Evolutionary conservation across 495 filamentous ascomycete genomes (phyloP), one percentile per base, ranked within the genome.

Genomic region (Collariella sp.): DNA sequence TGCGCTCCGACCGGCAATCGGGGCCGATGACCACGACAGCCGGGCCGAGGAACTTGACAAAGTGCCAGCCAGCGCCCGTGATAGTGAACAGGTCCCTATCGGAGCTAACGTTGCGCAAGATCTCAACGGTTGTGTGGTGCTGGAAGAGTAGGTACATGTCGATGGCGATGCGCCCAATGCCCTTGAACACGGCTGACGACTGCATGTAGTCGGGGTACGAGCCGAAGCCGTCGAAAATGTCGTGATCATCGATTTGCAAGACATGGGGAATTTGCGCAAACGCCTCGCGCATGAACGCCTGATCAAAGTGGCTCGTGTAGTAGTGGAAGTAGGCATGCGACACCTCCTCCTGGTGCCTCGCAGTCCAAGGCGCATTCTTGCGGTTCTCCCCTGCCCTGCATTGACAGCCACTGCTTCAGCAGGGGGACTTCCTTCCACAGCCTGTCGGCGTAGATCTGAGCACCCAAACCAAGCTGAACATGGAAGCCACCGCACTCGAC

Each of bases 61-160:
- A 97, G 67, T 98, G 93, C 93, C 93, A 98, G 15, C 93, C 93
- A 1, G 88, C 85, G 9, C 93, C 94, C 0, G 93, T 98, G 50
- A 98, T 88, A 2, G 93, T 98, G 76, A 98, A 98, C 24, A 97
- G 79, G 61, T 98, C 93, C 22, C 81, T 76, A 54, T 97, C 94
- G 45, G 85, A 86, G 62, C 77, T 83, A 50, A 91, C 82, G 57
- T 89, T 89, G 29, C 91, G 84, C 16, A 98, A 81, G 29, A 97
- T 86, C 61, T 97, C 94, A 16, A 94, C 80, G 1, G 90, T 96
- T 0, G 94, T 96, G 67, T 98, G 93, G 65, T 98, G 93, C 63
- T 98, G 93, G 75, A 98, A 98, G 18, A 98, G 82, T n/a, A 98
- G 78, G 63, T 96, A 98, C 89, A 95, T 96, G 55, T 96, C 89